These are phyloP conservation scores for Ilyonectria robusta DNA, from an alignment of 2,329 filamentous ascomycete species.

Conservation along the genomic window DNA sequence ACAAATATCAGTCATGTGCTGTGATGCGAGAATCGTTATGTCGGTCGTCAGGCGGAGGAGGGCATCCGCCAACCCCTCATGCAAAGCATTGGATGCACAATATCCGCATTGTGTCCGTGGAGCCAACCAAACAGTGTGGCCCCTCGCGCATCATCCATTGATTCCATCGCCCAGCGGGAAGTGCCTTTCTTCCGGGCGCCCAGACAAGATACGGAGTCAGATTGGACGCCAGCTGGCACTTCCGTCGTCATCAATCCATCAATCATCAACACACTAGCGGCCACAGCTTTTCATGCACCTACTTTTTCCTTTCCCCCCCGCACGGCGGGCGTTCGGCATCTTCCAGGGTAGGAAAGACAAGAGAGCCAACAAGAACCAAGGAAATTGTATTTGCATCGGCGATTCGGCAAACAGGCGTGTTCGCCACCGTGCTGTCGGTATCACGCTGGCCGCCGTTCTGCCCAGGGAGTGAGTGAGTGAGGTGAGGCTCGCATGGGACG, in stretches of 20 bases:
- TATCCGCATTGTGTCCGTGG: not conserved
- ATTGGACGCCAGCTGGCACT: constrained; percentile 19
- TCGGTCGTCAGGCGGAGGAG: not conserved
- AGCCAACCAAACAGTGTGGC: not conserved
- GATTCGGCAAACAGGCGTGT: constrained; percentile 9
- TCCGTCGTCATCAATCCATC: constrained; percentile 12
- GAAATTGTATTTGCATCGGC: constrained; percentile 10
- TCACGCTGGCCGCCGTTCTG: not conserved
- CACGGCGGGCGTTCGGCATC: constrained; percentile 12
- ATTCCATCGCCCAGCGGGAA: constrained; percentile 13
- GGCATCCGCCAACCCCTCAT: not conserved
- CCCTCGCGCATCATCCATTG: constrained; percentile 10
- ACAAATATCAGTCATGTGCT: not conserved
- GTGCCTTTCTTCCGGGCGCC: constrained; percentile 15
- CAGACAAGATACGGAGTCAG: not conserved
- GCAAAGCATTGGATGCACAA: not conserved
- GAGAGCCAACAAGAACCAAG: constrained; percentile 8
- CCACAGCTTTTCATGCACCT: constrained; percentile 7
- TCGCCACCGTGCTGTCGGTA: not conserved
- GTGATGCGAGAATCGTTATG: not conserved
- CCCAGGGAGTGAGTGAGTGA: not conserved
- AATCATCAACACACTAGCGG: constrained; percentile 12
- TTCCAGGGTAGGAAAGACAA: constrained; percentile 1
- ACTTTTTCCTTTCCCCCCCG: not conserved
- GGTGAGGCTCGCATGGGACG: not conserved